Percentiles rank a stretch among this genome's conserved stretches.
Evolutionary conservation across 257 asterid species (phyloP).

Genomic region (Solanum megistacrolobum): DNA sequence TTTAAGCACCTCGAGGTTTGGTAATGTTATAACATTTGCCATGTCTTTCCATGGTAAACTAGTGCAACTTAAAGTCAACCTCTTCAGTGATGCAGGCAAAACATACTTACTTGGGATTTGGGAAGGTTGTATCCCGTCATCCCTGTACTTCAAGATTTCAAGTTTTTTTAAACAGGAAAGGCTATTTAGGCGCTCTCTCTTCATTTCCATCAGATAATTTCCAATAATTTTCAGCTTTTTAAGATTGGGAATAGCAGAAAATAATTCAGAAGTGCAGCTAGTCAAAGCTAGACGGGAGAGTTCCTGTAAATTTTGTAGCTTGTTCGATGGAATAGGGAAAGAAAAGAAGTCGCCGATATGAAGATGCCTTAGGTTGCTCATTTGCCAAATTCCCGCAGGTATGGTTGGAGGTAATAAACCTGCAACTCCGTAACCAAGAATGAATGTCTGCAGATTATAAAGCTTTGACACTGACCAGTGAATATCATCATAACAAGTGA

Average conservation of each 20-base stretch:
- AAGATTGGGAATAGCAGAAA: neutral
- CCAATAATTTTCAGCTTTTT: neutral
- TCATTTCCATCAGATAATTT: neutral
- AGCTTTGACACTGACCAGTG: neutral
- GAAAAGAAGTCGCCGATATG: neutral
- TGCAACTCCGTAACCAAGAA: neutral
- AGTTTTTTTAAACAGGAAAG: neutral
- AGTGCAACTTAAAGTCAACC: neutral
- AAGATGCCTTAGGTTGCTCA: neutral
- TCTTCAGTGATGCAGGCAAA: neutral
- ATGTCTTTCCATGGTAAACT: neutral
- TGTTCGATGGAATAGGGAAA: neutral
- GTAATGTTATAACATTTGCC: neutral
- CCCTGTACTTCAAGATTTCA: neutral
- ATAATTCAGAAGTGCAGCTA: neutral
- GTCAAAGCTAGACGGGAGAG: neutral
- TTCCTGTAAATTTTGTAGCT: neutral
- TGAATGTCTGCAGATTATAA: neutral
- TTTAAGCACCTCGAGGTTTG: neutral
- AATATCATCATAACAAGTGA: neutral
- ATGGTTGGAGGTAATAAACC: neutral
- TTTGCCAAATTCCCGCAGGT: neutral
- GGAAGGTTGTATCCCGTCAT: neutral
- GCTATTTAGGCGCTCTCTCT: neutral
- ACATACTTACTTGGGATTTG: neutral